Conservation (phyloP, 2,329 filamentous ascomycete species). For the Colletotrichum theobromicola region DNA sequence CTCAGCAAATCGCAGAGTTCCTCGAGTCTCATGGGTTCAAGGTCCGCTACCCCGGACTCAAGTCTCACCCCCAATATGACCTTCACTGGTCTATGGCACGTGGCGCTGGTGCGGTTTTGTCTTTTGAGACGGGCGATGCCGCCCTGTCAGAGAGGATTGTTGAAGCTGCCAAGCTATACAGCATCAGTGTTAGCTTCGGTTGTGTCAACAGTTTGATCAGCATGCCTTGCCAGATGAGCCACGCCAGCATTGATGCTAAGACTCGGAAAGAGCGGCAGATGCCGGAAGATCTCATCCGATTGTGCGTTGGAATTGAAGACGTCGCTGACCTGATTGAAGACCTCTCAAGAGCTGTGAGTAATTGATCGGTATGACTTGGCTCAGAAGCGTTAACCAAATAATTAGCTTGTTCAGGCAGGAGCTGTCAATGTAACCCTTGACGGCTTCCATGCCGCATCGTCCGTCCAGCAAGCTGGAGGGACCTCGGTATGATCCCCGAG, state of each 20-base stretch:
- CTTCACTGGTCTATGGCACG: slow-evolving; percentile 95
- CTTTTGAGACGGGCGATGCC: slow-evolving; percentile 93
- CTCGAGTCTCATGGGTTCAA: slow-evolving; percentile 91
- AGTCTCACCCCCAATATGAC: slow-evolving; percentile 95
- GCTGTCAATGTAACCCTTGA: slow-evolving; percentile 87
- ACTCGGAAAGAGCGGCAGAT: slow-evolving; percentile 87
- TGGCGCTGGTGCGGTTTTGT: slow-evolving; percentile 91
- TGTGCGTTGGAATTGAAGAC: slow-evolving; percentile 98
- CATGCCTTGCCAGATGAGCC: slow-evolving; percentile 99
- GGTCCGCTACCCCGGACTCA: slow-evolving; percentile 92
- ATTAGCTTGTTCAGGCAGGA: slow-evolving; percentile 89
- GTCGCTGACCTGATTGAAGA: slow-evolving; percentile 91
- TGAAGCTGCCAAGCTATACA: slow-evolving; percentile 89
- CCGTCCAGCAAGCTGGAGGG: background rate
- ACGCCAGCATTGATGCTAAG: slow-evolving; percentile 96
- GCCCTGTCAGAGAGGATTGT: slow-evolving; percentile 89
- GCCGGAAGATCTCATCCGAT: slow-evolving; percentile 94
- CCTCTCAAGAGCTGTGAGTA: slow-evolving; percentile 83
- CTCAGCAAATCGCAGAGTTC: slow-evolving; percentile 89
- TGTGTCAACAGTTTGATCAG: slow-evolving; percentile 99
- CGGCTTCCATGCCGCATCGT: slow-evolving; percentile 70
- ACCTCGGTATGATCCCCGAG: background rate
- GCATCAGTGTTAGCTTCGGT: slow-evolving; percentile 95
- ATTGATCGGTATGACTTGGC: background rate
- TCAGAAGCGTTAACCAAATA: background rate